phyloP scores from a whole-genome alignment of 805 yeast genomes.

The Nakazawaea ambrosiae region DNA sequence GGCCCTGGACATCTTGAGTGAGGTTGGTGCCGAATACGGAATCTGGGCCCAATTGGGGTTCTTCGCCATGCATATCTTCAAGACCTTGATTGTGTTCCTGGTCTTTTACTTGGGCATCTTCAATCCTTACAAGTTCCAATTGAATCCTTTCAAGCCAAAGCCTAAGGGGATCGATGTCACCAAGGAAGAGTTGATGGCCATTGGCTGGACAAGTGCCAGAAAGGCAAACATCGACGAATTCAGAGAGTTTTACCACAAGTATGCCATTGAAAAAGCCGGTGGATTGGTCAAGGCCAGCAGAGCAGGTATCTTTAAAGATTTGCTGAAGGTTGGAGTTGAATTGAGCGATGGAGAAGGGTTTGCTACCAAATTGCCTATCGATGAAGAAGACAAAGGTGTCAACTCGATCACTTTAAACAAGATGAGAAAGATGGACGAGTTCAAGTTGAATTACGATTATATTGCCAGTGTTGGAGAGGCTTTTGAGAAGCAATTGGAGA shows the following conservation, averaged over 20 bases:
- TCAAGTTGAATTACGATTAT: constrained; percentile 50
- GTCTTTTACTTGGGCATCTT: constrained; percentile 62
- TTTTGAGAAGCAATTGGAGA: constrained; percentile 30
- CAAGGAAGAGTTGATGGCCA: constrained; percentile 46
- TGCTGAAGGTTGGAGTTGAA: constrained; percentile 51
- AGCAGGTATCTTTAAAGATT: constrained; percentile 56
- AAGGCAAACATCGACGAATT: constrained; percentile 65
- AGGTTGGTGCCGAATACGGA: constrained; percentile 33
- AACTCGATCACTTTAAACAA: constrained; percentile 27
- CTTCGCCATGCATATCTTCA: constrained; percentile 65
- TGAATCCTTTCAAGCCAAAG: constrained; percentile 24
- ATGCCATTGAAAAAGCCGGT: constrained; percentile 59
- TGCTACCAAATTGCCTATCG: constrained; percentile 42
- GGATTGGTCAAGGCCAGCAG: constrained; percentile 72
- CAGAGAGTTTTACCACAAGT: constrained; percentile 60
- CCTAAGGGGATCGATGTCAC: constrained; percentile 29
- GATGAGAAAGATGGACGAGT: constrained; percentile 31
- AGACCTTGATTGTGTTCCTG: constrained; percentile 47
- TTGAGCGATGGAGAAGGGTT: constrained; percentile 81
- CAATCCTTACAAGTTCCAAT: constrained; percentile 63
- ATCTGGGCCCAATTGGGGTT: constrained; percentile 54
- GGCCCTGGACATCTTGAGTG: constrained; percentile 42
- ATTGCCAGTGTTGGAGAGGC: constrained; percentile 41
- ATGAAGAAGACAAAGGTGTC: constrained; percentile 28
- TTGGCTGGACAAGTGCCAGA: constrained; percentile 96